Percentiles rank a stretch among this genome's conserved stretches.
Conservation (phyloP, 176 grass and related monocot genomes). For the Paspalum vaginatum region DNA sequence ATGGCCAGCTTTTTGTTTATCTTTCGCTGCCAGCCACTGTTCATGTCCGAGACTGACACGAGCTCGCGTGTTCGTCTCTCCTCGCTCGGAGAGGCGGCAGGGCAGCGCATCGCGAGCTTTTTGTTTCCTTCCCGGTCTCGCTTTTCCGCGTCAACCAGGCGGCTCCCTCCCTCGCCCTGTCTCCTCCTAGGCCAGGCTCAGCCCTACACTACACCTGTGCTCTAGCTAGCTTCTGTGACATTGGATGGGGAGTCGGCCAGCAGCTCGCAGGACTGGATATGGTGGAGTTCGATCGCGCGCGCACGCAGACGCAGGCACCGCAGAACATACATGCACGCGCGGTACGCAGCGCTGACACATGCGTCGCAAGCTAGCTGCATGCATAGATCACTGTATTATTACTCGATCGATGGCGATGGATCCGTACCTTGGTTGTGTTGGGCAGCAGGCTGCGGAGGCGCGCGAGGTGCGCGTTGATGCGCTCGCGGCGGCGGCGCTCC, state of each 20-base stretch:
- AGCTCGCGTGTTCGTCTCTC: conserved; percentile 72
- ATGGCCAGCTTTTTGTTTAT: conserved; percentile 32
- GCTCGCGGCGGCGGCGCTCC: conserved; percentile 91
- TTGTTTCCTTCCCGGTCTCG: conserved; percentile 65
- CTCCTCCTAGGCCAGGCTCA: conserved; percentile 43
- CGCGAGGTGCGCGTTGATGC: conserved; percentile 95
- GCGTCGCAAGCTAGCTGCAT: no score
- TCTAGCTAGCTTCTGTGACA: neutral
- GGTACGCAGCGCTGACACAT: no score
- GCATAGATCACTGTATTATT: no score
- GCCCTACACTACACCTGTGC: conserved; percentile 10
- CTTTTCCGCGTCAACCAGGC: conserved; percentile 81
- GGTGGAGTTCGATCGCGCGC: conserved; percentile 39
- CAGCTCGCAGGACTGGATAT: conserved; percentile 16
- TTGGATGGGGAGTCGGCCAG: conserved; percentile 30
- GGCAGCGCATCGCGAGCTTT: conserved; percentile 66
- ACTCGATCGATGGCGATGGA: no score
- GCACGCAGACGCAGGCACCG: neutral
- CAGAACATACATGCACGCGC: neutral
- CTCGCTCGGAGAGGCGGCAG: conserved; percentile 42
- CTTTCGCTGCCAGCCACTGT: conserved; percentile 30
- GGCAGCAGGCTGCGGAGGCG: conserved; percentile 92
- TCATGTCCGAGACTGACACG: conserved; percentile 50
- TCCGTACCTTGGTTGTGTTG: conserved; percentile 92
- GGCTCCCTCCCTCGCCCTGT: conserved; percentile 50